Base-by-base conservation (phyloP, 768 basidiomycete species). In the Lentinula guzmanii region DNA sequence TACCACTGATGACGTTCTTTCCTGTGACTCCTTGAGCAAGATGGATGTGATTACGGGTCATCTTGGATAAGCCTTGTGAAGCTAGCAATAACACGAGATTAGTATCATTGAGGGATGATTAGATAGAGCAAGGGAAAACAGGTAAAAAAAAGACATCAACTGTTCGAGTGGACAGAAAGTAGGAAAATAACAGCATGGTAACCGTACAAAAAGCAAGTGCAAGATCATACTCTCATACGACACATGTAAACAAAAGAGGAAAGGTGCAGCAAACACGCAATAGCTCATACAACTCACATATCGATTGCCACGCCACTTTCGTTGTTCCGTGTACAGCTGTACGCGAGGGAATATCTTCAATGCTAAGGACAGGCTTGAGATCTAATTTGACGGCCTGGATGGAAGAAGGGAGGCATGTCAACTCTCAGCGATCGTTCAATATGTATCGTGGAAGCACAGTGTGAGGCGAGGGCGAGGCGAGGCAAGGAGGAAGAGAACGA, bases 21-120 rank as follows among this genome's bases (percentile, higher is more conserved):
- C 85, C 84, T 2, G 80, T 76, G 3, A 91, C 74, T 39, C 90
- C 87, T 70, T 94, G 90, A 0, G 95, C 95, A 13, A 97, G 79
- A 72, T 99, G 96, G 42, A 98, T 90, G 68, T 98, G 95, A 68
- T 95, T 96, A 28, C 96, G 80, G 11, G 74, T 80, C 94, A 95
- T 97, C 64, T 80, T 86, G 0, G 89, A 93, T 16, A 97, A 72
- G 0, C 95, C 94, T 64, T 85, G 75, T 6, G 75, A 76, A 13
- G 79, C 93, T 95, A 28, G 28, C 3, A 2, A 28, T 28, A 2
- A 24, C 1, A 24, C 24, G 28, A 28, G 3, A 28, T 28, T 28
- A 28, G 28, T 28, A 28, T 28, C 28, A 28, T 28, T 28, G 28
- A 28, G 28, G 3, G 28, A 28, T 28, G 54, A 24, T 52, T 52